A percentile compares a stretch with the other conserved stretches of the same genome.
These are phyloP conservation scores for Acaromyces ingoldii DNA, from an alignment of 1,284 basidiomycete genomes.

Conservation along the genomic window DNA sequence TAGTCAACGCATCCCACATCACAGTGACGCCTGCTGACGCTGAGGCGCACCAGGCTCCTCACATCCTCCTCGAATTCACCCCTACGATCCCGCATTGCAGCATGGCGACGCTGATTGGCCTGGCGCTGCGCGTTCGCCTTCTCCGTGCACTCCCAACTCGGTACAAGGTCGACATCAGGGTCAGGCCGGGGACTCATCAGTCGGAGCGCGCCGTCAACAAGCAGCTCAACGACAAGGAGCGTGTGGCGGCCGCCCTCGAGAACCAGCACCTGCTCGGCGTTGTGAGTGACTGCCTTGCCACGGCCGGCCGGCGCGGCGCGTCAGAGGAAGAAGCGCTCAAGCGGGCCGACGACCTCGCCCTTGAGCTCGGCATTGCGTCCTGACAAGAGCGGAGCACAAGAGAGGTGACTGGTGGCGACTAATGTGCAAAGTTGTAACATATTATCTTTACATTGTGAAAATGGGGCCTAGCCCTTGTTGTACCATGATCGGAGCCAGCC, in stretches of 20 bases:
- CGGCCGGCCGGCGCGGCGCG: conserved; percentile 54
- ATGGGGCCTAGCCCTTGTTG: too few relatives aligned
- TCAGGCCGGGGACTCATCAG: conserved; percentile 92
- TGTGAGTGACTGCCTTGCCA: conserved; percentile 76
- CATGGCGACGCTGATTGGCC: conserved; percentile 93
- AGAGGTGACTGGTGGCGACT: neutral
- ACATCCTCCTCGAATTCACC: conserved; percentile 62
- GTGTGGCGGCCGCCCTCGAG: conserved; percentile 93
- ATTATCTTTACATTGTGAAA: neutral
- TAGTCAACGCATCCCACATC: conserved; percentile 86
- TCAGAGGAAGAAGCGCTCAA: conserved; percentile 12
- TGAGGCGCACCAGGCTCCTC: conserved; percentile 47
- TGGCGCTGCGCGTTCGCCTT: conserved; percentile 86
- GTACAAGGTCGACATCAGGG: conserved; percentile 89
- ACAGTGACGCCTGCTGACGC: conserved; percentile 56
- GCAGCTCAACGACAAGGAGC: conserved; percentile 96
- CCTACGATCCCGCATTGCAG: conserved; percentile 98
- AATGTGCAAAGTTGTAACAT: neutral
- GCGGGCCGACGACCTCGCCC: conserved; percentile 11
- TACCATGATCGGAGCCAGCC: too few relatives aligned
- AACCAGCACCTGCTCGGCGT: conserved; percentile 81
- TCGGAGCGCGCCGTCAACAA: conserved; percentile 94
- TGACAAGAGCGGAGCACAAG: too few relatives aligned
- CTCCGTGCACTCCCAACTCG: conserved; percentile 82
- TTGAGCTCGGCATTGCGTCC: conserved; percentile 9